Conservation (phyloP, 441 rosid genomes). For the Erodium moschatum region DNA sequence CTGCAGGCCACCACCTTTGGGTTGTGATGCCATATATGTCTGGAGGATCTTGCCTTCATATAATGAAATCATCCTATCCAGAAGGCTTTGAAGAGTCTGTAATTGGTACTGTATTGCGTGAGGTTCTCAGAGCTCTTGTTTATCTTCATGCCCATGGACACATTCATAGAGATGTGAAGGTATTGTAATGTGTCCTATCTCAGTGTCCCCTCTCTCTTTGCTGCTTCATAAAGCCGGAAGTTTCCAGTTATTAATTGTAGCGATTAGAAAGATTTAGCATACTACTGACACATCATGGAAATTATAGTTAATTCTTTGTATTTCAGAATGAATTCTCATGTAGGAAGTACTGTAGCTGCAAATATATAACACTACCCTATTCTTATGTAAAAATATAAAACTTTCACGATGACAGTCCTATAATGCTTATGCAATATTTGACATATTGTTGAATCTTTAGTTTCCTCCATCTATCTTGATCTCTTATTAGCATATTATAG, state of each 20-base stretch:
- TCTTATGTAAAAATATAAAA: no score
- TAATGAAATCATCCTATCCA: constrained; percentile 70
- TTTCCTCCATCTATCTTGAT: not conserved
- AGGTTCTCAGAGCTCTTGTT: constrained; percentile 91
- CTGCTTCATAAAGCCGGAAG: not conserved
- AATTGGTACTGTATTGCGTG: constrained; percentile 77
- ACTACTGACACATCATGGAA: not conserved
- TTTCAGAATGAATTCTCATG: no score
- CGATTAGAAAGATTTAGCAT: not conserved
- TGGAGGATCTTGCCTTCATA: constrained; percentile 95
- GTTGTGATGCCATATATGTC: constrained; percentile 99
- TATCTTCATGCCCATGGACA: constrained; percentile 94
- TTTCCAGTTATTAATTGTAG: constrained; percentile 7
- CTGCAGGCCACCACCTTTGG: constrained; percentile 79
- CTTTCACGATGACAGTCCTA: no score
- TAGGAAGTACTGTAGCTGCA: no score
- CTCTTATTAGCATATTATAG: not conserved
- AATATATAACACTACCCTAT: no score
- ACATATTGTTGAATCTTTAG: no score
- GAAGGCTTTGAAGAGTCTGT: constrained; percentile 96
- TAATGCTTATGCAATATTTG: no score
- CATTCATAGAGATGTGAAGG: constrained; percentile 99
- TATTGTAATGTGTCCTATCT: constrained; percentile 22
- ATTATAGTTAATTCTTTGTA: not conserved
- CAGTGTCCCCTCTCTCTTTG: not conserved